Conservation (phyloP, 1,284 basidiomycete species). For the Cryptococcus depauperatus region DNA sequence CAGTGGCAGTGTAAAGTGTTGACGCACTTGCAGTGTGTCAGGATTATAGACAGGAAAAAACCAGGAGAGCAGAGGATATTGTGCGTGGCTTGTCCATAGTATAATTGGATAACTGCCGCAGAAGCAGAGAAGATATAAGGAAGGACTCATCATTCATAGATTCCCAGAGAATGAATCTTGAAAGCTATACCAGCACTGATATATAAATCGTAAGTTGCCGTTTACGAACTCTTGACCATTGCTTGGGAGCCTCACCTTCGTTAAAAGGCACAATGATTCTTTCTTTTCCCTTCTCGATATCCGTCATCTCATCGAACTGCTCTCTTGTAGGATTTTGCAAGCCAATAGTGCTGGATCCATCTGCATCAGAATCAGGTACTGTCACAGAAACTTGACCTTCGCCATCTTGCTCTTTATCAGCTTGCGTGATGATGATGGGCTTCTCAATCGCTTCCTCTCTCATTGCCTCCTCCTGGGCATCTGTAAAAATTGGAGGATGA, state of each 20-base stretch:
- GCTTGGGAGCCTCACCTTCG: constrained; percentile 26
- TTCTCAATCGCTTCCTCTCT: constrained; percentile 23
- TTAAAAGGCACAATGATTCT: constrained; percentile 29
- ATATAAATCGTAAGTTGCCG: constrained; percentile 31
- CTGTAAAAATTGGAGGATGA: constrained; percentile 27
- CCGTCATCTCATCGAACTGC: constrained; percentile 1
- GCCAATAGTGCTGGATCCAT: not conserved
- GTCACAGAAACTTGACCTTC: not conserved
- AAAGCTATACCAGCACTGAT: no score
- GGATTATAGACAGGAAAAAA: no score
- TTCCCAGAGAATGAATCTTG: no score
- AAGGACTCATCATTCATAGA: no score
- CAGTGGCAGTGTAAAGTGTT: no score
- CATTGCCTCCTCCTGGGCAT: constrained; percentile 20
- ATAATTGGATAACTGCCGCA: no score
- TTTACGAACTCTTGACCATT: constrained; percentile 30
- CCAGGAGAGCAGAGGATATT: no score
- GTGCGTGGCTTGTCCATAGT: no score
- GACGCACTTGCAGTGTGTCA: no score
- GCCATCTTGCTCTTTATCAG: not conserved
- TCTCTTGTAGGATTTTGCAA: not conserved
- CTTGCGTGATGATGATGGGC: not conserved
- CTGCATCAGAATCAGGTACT: not conserved
- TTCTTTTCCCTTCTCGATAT: constrained; percentile 16
- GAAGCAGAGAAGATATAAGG: no score